Conservation (phyloP, 2,329 filamentous ascomycete genomes). For the Hymenoscyphus fraxineus region DNA sequence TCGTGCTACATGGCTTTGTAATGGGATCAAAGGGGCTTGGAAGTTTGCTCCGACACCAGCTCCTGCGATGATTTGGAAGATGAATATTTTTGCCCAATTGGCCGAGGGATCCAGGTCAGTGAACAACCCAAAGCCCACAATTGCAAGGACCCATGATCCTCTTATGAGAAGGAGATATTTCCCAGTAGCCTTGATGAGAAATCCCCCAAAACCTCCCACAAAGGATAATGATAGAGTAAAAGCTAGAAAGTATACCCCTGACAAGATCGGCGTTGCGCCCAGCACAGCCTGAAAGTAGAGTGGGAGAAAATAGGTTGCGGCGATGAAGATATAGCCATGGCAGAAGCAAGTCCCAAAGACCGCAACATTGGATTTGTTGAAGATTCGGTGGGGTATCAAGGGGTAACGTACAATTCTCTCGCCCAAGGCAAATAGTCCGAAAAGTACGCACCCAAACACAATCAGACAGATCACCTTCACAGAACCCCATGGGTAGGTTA, state of each 20-base stretch:
- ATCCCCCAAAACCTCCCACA: slow-evolving; percentile 52
- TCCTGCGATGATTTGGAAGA: slow-evolving; percentile 60
- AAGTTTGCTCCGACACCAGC: slow-evolving; percentile 65
- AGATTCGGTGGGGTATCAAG: slow-evolving; percentile 72
- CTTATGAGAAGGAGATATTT: slow-evolving; percentile 59
- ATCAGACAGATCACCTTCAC: slow-evolving; percentile 39
- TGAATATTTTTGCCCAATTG: slow-evolving; percentile 53
- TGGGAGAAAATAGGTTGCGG: slow-evolving; percentile 26
- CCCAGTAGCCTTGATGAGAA: slow-evolving; percentile 59
- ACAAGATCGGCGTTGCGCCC: slow-evolving; percentile 54
- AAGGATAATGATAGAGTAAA: slow-evolving; percentile 64
- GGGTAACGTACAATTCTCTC: slow-evolving; percentile 75
- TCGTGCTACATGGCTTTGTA: slow-evolving; percentile 59
- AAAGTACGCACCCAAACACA: slow-evolving; percentile 59
- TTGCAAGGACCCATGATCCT: slow-evolving; percentile 53
- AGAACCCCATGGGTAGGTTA: slow-evolving; percentile 56
- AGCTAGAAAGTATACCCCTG: slow-evolving; percentile 71
- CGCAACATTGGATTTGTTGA: slow-evolving; percentile 64
- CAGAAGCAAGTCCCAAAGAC: slow-evolving; percentile 65
- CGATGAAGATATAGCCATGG: slow-evolving; percentile 55
- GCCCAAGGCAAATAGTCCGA: slow-evolving; percentile 60
- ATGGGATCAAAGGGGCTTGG: slow-evolving; percentile 62
- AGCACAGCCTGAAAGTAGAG: slow-evolving; percentile 70
- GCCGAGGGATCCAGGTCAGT: slow-evolving; percentile 56
- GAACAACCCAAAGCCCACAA: slow-evolving; percentile 61